phyloP scores from a whole-genome alignment of 148 eudicot genomes.

The Drosera capensis region DNA sequence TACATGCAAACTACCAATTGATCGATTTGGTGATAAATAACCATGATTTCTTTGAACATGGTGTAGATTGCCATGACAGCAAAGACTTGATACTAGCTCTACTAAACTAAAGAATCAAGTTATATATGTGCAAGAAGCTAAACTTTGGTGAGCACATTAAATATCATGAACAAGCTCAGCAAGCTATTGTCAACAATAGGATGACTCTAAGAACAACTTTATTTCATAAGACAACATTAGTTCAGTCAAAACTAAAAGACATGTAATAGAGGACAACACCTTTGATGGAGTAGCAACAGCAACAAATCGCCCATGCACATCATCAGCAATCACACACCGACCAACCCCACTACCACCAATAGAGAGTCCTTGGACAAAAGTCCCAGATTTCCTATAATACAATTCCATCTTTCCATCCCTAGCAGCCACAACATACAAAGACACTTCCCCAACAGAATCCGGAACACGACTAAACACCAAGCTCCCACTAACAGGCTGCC shows the following conservation, averaged over 20 bases:
- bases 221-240: not conserved
- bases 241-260: too few species aligned
- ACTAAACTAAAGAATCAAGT: too few species aligned
- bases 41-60: too few species aligned
- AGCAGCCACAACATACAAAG: conserved; percentile 38
- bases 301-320: conserved; percentile 42
- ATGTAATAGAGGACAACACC: conserved; percentile 37
- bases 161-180: too few species aligned
- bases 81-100: too few species aligned
- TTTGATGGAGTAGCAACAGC: conserved; percentile 54
- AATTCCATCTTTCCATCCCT: conserved; percentile 53
- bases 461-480: conserved; percentile 73
- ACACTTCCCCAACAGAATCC: conserved; percentile 54
- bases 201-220: too few species aligned
- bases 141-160: too few species aligned
- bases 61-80: too few species aligned
- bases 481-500: conserved; percentile 91
- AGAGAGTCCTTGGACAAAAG: conserved; percentile 48
- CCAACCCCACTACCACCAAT: conserved; percentile 33
- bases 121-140: too few species aligned
- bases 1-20: too few species aligned
- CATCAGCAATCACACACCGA: conserved; percentile 42
- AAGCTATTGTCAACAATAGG: too few species aligned
- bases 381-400: conserved; percentile 65
- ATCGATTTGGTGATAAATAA: too few species aligned